Evolutionary conservation across 805 yeast species (phyloP).

Genomic region (Metschnikowia cubensis): DNA sequence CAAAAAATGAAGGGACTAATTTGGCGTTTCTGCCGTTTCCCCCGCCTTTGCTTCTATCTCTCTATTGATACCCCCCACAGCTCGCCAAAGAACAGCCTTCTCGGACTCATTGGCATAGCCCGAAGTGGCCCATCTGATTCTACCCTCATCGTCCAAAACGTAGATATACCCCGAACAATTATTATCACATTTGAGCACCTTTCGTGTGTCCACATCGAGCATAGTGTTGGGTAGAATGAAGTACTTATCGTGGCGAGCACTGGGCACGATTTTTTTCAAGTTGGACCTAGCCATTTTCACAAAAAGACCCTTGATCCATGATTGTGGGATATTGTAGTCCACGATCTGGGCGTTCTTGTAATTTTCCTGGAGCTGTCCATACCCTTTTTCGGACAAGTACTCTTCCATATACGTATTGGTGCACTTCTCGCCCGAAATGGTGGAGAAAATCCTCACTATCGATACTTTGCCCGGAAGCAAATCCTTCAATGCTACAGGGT

Average conservation of each 20-base stretch:
- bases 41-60: conserved; percentile 28
- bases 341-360: conserved; percentile 64
- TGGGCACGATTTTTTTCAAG: conserved; percentile 43
- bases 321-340: conserved; percentile 74
- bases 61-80: conserved; percentile 54
- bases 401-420: conserved; percentile 56
- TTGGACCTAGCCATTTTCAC: conserved; percentile 47
- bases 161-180: conserved; percentile 80
- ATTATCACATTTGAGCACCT: conserved; percentile 62
- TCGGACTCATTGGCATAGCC: conserved; percentile 78
- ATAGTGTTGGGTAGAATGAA: conserved; percentile 61
- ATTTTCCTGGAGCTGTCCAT: conserved; percentile 33
- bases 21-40: not conserved
- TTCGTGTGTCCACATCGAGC: conserved; percentile 53
- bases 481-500: conserved; percentile 34
- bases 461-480: conserved; percentile 49
- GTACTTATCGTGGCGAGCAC: conserved; percentile 52
- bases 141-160: conserved; percentile 67
- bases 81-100: conserved; percentile 56
- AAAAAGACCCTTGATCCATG: conserved; percentile 56
- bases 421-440: conserved; percentile 68
- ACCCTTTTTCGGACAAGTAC: conserved; percentile 39
- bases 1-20: not conserved
- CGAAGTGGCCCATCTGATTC: conserved; percentile 87
- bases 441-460: conserved; percentile 62